phyloP scores from a whole-genome alignment of 208 protist species.

The Sergeia podlipaevii region DNA sequence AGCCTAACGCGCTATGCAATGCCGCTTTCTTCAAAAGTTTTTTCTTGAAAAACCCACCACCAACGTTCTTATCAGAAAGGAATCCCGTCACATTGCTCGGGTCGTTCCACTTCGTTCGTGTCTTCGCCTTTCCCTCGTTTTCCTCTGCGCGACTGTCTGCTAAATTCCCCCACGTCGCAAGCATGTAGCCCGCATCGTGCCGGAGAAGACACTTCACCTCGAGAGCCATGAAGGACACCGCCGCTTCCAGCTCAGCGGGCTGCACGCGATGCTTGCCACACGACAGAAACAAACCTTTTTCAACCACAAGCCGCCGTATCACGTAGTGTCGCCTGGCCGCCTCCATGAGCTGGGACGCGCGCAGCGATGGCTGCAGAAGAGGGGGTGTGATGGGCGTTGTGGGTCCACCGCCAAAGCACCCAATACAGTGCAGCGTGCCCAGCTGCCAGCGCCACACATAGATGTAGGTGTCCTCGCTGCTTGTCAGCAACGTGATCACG shows the following conservation, averaged over 20 bases:
- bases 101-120: too few species aligned
- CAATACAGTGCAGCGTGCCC: constrained; percentile 41
- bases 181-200: constrained; percentile 9
- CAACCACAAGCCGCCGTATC: constrained; percentile 28
- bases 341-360: constrained; percentile 24
- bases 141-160: constrained; percentile 4
- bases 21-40: too few species aligned
- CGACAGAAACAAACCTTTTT: constrained; percentile 21
- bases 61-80: too few species aligned
- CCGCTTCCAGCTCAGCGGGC: constrained; percentile 11
- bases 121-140: background rate
- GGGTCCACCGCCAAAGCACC: constrained; percentile 47
- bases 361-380: constrained; percentile 15
- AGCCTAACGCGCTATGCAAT: too few species aligned
- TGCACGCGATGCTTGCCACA: too few species aligned
- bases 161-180: constrained; percentile 24
- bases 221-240: constrained; percentile 23
- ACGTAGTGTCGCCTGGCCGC: constrained; percentile 46
- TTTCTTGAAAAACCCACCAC: too few species aligned
- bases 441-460: constrained; percentile 49
- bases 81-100: too few species aligned
- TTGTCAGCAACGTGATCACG: constrained; percentile 31
- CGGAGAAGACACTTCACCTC: constrained; percentile 14
- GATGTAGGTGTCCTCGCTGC: constrained; percentile 51
- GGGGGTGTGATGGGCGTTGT: constrained; percentile 20